Evolutionary conservation across 106 monocot species (phyloP).

Genomic region (Dendrobium nobile): DNA sequence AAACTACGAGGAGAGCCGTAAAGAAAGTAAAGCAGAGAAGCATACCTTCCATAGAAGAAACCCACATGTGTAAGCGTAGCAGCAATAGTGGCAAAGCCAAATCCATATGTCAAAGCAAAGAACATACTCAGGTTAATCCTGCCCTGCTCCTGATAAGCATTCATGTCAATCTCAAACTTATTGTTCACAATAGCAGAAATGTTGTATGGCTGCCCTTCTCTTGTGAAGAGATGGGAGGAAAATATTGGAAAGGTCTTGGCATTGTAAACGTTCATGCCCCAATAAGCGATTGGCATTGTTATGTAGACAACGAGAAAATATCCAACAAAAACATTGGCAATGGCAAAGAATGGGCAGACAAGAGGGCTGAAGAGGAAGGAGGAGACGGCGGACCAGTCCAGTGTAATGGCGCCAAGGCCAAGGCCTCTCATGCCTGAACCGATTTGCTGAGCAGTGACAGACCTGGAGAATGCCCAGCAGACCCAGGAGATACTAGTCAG

Average conservation of each 20-base stretch:
- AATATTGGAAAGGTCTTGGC: slow-evolving; percentile 86
- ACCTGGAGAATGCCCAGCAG: slow-evolving; percentile 78
- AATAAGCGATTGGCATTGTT: slow-evolving; percentile 54
- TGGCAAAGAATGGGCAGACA: slow-evolving; percentile 82
- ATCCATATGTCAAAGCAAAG: slow-evolving; percentile 74
- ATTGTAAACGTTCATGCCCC: slow-evolving; percentile 62
- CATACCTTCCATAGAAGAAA: slow-evolving; percentile 84
- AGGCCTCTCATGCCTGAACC: slow-evolving; percentile 85
- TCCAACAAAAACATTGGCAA: slow-evolving; percentile 68
- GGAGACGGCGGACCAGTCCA: slow-evolving; percentile 75
- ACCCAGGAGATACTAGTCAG: slow-evolving; percentile 75
- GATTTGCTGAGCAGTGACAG: slow-evolving; percentile 86
- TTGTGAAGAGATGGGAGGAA: slow-evolving; percentile 64
- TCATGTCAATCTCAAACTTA: slow-evolving; percentile 70
- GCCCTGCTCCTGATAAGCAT: slow-evolving; percentile 54
- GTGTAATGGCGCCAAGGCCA: slow-evolving; percentile 70
- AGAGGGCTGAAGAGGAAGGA: slow-evolving; percentile 92
- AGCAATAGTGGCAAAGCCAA: slow-evolving; percentile 84
- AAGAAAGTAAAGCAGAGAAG: background rate
- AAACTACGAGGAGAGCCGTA: background rate
- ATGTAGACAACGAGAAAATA: slow-evolving; percentile 51
- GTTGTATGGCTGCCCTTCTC: slow-evolving; percentile 40
- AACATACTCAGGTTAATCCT: slow-evolving; percentile 69
- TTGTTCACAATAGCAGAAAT: slow-evolving; percentile 66
- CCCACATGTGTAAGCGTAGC: slow-evolving; percentile 74